Evolutionary conservation across 495 filamentous ascomycete genomes (phyloP), one percentile per base, ranked within the genome.

Genomic region (Podospora pseudopauciseta): DNA sequence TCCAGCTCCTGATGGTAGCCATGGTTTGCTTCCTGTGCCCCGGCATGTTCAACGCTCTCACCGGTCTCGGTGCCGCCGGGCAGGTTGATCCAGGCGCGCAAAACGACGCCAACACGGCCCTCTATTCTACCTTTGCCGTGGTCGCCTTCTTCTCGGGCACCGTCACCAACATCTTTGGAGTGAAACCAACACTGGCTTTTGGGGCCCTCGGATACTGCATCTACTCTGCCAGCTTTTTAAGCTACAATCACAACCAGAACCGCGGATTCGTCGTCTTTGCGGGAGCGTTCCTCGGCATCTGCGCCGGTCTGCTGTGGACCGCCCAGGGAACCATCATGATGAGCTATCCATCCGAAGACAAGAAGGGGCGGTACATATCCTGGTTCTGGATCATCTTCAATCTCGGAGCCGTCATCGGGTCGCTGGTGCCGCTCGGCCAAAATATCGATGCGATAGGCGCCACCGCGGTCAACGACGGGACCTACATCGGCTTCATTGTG

Each of bases 321-420:
- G 94, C 92, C 0, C 94, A 97, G 79, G 94, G 94, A 67, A 91
- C 92, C 26, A 91, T 97, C 75, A 97, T 97, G 94, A 94, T 97
- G 89, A 88, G 90, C 66, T 97, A 97, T 77, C 94, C 94, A 0
- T 81, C 85, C 57, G 94, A 97, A 74, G 79, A 85, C 19, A 82
- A 87, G 60, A 97, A 97, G 81, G 94, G 94, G 55, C 87, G 90
- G 57, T 97, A 91, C 75, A 97, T 97, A 74, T 90, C 91, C 55
- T 86, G 88, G 77, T 97, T 97, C 79, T 97, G 94, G 94, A 87
- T 91, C 65, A 97, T 97, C 72, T 98, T 97, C 84, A 98, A 98
- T 78, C 77, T 93, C 39, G 94, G 94, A 69, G 94, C 88, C 73
- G 94, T 97, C 65, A 92, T 97, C 81, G 94, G 94, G 32, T 88